Base-by-base conservation (phyloP, 768 basidiomycete species). In the Galerina sulciceps region DNA sequence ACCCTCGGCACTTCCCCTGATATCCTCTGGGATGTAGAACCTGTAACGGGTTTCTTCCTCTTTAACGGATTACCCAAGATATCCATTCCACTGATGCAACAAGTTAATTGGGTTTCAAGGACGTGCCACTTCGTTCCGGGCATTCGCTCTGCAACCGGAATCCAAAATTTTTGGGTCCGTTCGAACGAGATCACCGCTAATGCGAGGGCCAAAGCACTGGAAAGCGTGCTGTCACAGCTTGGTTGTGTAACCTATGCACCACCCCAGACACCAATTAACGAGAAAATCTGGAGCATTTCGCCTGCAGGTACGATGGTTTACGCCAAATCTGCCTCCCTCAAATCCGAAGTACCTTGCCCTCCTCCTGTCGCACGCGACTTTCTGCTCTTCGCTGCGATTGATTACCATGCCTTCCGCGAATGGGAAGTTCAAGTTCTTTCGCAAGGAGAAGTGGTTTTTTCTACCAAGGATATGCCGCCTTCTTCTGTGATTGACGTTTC, bases 21-120 rank as follows among this genome's bases (percentile, higher is more conserved):
- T 42, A 56, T 56, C 42, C 51, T 71, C 26, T 71, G 70, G 70
- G 60, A 67, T 13, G 62, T 69, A n/a, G 70, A 71, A 49, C 70
- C 70, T 34, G 22, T 58, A 11, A 62, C 55, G 4, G 70, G 70
- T 9, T 17, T 70, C 8, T 70, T 69, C 54, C 49, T 71, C 26
- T 63, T 55, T 18, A 23, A 55, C 11, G 71, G 70, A 3, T 54
- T 71, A 13, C 68, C 68, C 9, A 51, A 59, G 52, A 58, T 71
- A 36, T 66, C 68, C 34, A 65, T 71, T 15, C 62, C 66, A 13
- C 49, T 56, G 9, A 69, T 71, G 68, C 65, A 59, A 31, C 64
- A 65, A 13, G 64, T 65, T 8, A 62, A 31, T 40, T 71, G 66
- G 68, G 56, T 65, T 4, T 22, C 71, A 9, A 61, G 51, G 10